A percentile compares a stretch with the other conserved stretches of the same genome.
Evolutionary conservation across 208 protist genomes (phyloP).

Genomic region (Porcisia hertigi): DNA sequence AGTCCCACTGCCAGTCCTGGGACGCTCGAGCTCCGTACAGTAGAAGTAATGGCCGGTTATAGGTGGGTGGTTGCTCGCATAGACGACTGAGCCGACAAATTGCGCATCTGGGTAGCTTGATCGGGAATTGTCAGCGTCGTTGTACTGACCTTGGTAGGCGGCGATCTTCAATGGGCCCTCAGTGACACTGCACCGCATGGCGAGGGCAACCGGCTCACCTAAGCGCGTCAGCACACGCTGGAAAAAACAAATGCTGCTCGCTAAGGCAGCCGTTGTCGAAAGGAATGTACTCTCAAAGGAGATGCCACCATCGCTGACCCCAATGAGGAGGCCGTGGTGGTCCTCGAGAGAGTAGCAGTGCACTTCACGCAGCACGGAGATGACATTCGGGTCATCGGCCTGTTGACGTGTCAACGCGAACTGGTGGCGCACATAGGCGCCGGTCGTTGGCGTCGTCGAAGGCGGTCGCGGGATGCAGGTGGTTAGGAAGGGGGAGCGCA

Average conservation of each 20-base stretch:
- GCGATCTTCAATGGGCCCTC: constrained; percentile 66
- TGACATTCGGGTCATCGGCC: constrained; percentile 49
- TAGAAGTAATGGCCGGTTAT: constrained; percentile 38
- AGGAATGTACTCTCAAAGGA: constrained; percentile 79
- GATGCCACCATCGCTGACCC: constrained; percentile 62
- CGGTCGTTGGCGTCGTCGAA: constrained; percentile 49
- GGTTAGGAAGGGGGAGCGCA: constrained; percentile 65
- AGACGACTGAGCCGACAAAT: constrained; percentile 71
- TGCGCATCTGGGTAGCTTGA: constrained; percentile 79
- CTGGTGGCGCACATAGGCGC: constrained; percentile 71
- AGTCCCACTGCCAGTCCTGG: constrained; percentile 1
- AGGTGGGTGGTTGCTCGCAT: constrained; percentile 68
- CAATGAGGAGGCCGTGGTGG: constrained; percentile 72
- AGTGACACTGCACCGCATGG: constrained; percentile 66
- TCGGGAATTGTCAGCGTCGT: constrained; percentile 77
- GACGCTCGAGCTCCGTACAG: constrained; percentile 34
- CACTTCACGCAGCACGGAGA: constrained; percentile 77
- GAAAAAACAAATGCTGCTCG: constrained; percentile 80
- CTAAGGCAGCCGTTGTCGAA: constrained; percentile 70
- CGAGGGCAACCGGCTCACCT: constrained; percentile 55
- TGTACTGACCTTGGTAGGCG: constrained; percentile 85
- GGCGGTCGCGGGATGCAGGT: constrained; percentile 63
- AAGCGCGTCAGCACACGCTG: constrained; percentile 78
- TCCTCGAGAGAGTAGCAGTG: constrained; percentile 88
- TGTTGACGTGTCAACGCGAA: constrained; percentile 54